Percentiles rank a stretch among this genome's conserved stretches.
Conservation (phyloP, 1,284 basidiomycete species). For the Chalciporus piperatoides region DNA sequence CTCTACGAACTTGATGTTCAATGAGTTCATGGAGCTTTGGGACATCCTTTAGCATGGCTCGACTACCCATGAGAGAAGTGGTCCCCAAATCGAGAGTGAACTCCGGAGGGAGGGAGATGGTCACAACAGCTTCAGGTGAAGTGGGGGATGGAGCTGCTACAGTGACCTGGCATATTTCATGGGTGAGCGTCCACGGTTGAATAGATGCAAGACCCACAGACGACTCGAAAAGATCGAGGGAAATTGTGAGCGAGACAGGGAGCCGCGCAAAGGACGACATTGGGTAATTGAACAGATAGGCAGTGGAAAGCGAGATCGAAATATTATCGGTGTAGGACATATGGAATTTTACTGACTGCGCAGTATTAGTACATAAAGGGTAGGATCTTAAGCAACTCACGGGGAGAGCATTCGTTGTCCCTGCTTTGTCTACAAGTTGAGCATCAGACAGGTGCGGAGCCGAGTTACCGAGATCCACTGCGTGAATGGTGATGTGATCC, state of each 20-base stretch:
- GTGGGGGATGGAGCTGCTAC: conserved; percentile 48
- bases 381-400: conserved; percentile 16
- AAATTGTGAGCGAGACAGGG: conserved; percentile 74
- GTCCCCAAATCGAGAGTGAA: conserved; percentile 70
- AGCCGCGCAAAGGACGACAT: conserved; percentile 75
- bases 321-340: conserved; percentile 66
- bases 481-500: conserved; percentile 75
- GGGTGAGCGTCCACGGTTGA: conserved; percentile 7
- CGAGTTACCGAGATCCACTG: conserved; percentile 66
- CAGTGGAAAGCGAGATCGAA: conserved; percentile 75
- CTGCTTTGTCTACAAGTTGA: conserved; percentile 35
- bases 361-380: conserved; percentile 8
- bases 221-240: conserved; percentile 72
- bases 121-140: conserved; percentile 50
- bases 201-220: conserved; percentile 43
- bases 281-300: conserved; percentile 80
- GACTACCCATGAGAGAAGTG: conserved; percentile 76
- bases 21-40: conserved; percentile 82
- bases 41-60: conserved; percentile 78
- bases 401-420: conserved; percentile 9
- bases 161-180: conserved; percentile 39
- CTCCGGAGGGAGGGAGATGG: conserved; percentile 58
- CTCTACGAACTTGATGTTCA: conserved; percentile 62
- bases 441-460: conserved; percentile 66
- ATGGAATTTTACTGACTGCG: conserved; percentile 50